phyloP scores from a whole-genome alignment of 768 basidiomycete species.

The Rhodotorula babjevae region DNA sequence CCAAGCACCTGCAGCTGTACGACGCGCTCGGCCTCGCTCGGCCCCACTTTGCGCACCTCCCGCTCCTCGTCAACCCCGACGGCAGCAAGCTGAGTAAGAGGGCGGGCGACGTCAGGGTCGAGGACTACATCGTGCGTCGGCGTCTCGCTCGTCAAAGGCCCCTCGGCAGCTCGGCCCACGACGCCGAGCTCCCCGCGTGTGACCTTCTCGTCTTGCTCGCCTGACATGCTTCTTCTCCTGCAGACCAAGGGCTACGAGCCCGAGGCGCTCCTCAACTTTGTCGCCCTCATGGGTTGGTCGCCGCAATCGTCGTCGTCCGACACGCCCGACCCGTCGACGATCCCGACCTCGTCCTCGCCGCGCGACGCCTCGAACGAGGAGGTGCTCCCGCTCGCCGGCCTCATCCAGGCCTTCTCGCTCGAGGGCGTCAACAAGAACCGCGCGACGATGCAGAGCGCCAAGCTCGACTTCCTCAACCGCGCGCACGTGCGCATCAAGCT shows the following conservation, averaged over 20 bases:
- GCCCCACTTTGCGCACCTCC: conserved; percentile 85
- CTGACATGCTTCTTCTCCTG: background rate
- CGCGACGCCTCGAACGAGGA: background rate
- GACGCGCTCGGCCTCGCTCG: conserved; percentile 64
- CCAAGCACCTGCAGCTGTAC: conserved; percentile 85
- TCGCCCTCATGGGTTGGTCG: conserved; percentile 92
- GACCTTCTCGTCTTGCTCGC: too few relatives aligned
- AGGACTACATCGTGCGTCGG: conserved; percentile 70
- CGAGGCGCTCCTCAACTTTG: conserved; percentile 81
- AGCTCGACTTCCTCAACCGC: conserved; percentile 84
- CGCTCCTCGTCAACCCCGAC: conserved; percentile 80
- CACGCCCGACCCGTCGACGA: background rate
- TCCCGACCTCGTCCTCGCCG: background rate
- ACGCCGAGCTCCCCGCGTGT: too few relatives aligned
- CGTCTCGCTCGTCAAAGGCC: background rate
- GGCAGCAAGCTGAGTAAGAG: conserved; percentile 94
- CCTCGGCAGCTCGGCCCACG: background rate
- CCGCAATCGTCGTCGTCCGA: conserved; percentile 46
- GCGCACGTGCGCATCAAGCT: conserved; percentile 65
- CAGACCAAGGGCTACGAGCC: conserved; percentile 88
- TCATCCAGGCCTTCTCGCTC: conserved; percentile 63
- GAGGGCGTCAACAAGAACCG: conserved; percentile 72
- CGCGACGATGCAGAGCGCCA: conserved; percentile 69
- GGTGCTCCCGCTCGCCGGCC: background rate
- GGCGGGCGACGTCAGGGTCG: conserved; percentile 78